Evolutionary conservation across 2,329 filamentous ascomycete species (phyloP).

Genomic region (Pezicula rhizophila): DNA sequence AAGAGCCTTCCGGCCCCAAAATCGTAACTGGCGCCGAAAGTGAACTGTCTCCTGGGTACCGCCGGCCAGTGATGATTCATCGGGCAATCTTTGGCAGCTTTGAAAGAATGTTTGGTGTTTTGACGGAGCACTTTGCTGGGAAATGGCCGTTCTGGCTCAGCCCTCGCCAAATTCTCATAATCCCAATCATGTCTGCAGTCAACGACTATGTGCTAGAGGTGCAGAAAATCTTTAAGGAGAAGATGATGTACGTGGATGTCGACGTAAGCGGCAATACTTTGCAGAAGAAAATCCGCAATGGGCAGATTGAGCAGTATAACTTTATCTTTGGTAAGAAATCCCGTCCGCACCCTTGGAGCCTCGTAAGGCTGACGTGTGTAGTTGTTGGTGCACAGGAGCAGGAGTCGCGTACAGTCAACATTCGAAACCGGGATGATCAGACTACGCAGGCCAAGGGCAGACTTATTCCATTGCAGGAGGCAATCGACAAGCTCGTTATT

Average conservation of each 20-base stretch:
- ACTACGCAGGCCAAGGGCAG: conserved; percentile 56
- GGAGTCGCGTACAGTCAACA: conserved; percentile 53
- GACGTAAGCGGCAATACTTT: conserved; percentile 73
- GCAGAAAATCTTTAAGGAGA: conserved; percentile 58
- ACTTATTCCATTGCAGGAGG: conserved; percentile 49
- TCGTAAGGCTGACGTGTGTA: conserved; percentile 24
- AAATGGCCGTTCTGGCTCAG: conserved; percentile 90
- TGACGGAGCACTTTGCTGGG: conserved; percentile 78
- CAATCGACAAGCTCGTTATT: conserved; percentile 47
- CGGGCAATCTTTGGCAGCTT: conserved; percentile 72
- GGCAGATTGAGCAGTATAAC: conserved; percentile 76
- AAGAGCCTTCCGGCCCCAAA: conserved; percentile 27
- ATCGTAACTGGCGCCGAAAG: conserved; percentile 34
- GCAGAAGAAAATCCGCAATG: conserved; percentile 83
- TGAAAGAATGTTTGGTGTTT: conserved; percentile 64
- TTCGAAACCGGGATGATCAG: conserved; percentile 59
- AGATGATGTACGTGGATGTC: conserved; percentile 65
- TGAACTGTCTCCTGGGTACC: conserved; percentile 60
- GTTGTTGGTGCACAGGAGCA: conserved; percentile 59
- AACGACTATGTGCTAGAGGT: conserved; percentile 73
- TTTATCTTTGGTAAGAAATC: conserved; percentile 62
- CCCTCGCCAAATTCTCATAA: conserved; percentile 73
- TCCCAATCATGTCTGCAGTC: conserved; percentile 66
- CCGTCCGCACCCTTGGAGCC: neutral
- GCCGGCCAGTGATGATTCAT: conserved; percentile 81